Percentiles rank a stretch among this genome's conserved stretches.
Evolutionary conservation across 192 early-diverging fungal species (phyloP).

Genomic region (Umbelopsis sp.): DNA sequence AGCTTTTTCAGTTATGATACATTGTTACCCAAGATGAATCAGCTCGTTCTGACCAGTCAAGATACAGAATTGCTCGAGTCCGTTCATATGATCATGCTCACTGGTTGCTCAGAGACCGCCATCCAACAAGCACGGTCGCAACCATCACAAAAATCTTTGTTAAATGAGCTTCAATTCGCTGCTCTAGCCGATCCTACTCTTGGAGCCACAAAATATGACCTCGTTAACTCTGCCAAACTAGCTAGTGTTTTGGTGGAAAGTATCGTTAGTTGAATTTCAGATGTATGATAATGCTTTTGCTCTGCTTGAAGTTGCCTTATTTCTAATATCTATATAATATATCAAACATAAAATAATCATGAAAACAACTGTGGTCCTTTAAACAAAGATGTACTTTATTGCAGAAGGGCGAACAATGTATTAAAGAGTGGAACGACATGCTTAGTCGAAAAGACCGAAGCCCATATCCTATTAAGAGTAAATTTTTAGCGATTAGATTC

Average conservation of each 20-base stretch:
- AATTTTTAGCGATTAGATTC: background rate
- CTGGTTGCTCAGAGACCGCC: conserved; percentile 45
- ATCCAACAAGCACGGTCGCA: conserved; percentile 31
- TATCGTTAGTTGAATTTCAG: background rate
- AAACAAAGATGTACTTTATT: conserved; percentile 27
- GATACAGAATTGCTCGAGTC: conserved; percentile 60
- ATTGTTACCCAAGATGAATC: conserved; percentile 67
- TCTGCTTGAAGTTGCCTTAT: too few species aligned
- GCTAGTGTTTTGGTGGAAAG: conserved; percentile 13
- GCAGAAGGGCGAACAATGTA: conserved; percentile 8
- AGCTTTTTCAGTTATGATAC: conserved; percentile 59
- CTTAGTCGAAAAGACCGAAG: conserved; percentile 98
- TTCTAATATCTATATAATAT: too few species aligned
- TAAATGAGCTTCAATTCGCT: conserved; percentile 50
- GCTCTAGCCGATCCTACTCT: conserved; percentile 35
- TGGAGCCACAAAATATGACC: conserved; percentile 3
- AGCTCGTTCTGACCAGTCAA: conserved; percentile 65
- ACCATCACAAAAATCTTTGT: conserved; percentile 42
- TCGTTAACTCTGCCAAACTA: conserved; percentile 6
- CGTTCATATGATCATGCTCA: conserved; percentile 67
- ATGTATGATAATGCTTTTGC: conserved; percentile 1
- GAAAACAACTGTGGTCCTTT: background rate
- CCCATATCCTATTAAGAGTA: conserved; percentile 72
- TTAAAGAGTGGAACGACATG: conserved; percentile 9
- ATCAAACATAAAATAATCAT: background rate